Evolutionary conservation across 2,329 filamentous ascomycete genomes (phyloP).

Genomic region (Phyllosticta citriasiana): DNA sequence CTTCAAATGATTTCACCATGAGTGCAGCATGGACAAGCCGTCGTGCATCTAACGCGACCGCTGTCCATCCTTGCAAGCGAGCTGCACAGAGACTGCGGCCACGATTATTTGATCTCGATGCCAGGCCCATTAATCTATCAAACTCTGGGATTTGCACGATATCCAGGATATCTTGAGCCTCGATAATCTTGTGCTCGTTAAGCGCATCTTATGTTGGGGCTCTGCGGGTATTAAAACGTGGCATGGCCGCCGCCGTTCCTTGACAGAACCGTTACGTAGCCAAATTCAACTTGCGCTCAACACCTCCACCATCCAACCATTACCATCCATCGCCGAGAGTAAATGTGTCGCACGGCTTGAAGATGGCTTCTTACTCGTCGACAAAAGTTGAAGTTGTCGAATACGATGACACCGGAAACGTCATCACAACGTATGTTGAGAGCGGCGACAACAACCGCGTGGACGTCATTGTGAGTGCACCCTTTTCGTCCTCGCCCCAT

Average conservation of each 20-base stretch:
- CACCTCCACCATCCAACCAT: background rate
- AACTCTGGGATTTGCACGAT: background rate
- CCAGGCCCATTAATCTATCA: background rate
- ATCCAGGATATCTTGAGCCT: background rate
- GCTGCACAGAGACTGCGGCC: background rate
- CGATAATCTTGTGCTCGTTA: background rate
- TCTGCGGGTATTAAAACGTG: background rate
- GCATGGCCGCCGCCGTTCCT: background rate
- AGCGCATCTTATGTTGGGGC: background rate
- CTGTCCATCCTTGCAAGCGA: background rate
- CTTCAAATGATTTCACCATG: background rate
- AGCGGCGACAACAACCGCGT: constrained; percentile 28
- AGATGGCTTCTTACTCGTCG: background rate
- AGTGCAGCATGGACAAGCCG: background rate
- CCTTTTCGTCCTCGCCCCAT: background rate
- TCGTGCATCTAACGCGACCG: background rate
- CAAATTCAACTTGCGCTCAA: background rate
- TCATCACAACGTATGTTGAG: constrained; percentile 41
- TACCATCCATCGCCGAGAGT: background rate
- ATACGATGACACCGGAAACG: constrained; percentile 41
- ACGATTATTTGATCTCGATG: background rate
- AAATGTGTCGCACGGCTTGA: background rate
- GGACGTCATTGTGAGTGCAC: constrained; percentile 36
- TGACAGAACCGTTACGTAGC: background rate
- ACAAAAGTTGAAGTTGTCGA: constrained; percentile 23